Conservation (phyloP, 2,329 filamentous ascomycete genomes). For the Ophiostoma fasciatum region DNA sequence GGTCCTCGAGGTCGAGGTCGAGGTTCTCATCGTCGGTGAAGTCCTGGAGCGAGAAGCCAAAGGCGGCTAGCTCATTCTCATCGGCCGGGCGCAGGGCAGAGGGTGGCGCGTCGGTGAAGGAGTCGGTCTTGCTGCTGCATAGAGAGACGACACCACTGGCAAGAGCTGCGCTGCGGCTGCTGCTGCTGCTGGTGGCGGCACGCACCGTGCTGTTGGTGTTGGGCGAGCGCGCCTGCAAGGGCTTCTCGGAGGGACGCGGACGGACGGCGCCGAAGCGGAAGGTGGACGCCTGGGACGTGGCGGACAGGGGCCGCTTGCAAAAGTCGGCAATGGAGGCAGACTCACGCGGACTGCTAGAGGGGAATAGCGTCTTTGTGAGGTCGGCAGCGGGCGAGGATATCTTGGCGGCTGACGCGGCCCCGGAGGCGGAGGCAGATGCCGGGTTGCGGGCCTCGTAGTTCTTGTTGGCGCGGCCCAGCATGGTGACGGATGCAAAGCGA, state of each 20-base stretch:
- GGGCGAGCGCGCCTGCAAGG: conserved; percentile 20
- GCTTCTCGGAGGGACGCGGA: conserved; percentile 8
- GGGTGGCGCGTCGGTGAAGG: conserved; percentile 39
- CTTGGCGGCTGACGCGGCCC: conserved; percentile 16
- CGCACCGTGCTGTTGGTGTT: too few relatives aligned
- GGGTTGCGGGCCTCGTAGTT: conserved; percentile 22
- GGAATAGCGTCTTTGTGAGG: conserved; percentile 38
- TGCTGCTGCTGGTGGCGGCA: too few relatives aligned
- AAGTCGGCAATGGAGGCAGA: conserved; percentile 20
- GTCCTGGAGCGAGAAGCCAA: conserved; percentile 54
- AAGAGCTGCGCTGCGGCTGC: too few relatives aligned
- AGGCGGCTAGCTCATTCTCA: conserved; percentile 3
- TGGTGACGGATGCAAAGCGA: conserved; percentile 13
- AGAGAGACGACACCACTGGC: too few relatives aligned
- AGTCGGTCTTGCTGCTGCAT: conserved; percentile 17
- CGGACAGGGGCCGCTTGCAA: neutral
- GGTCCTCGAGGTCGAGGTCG: conserved; percentile 52
- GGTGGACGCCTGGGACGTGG: conserved; percentile 16
- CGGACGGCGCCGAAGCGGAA: conserved; percentile 10
- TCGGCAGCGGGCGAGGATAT: conserved; percentile 13
- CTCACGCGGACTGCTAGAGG: conserved; percentile 40
- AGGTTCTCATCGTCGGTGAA: conserved; percentile 75
- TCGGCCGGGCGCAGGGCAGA: neutral
- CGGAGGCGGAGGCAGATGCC: conserved; percentile 13
- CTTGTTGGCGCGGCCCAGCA: conserved; percentile 17